Evolutionary conservation across 2,329 filamentous ascomycete species (phyloP).

Genomic region (Mariannaea sp.): DNA sequence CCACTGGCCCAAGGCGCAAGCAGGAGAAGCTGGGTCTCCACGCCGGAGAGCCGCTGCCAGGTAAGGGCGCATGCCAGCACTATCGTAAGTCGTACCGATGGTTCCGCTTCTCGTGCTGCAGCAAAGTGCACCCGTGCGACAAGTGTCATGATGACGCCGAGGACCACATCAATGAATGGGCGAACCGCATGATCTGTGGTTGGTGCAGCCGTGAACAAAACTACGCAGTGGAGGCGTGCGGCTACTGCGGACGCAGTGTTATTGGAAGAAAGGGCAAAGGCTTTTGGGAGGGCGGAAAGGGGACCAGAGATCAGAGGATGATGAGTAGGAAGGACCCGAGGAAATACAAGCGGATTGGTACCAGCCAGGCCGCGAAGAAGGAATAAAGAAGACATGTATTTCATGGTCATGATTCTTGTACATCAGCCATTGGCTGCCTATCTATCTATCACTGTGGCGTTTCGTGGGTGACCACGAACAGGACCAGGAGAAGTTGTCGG

Average conservation of each 20-base stretch:
- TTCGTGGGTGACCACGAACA: not conserved
- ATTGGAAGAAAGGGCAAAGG: constrained; percentile 69
- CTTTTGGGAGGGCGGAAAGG: constrained; percentile 88
- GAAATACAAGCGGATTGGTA: constrained; percentile 68
- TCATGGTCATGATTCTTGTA: not conserved
- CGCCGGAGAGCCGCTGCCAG: constrained; percentile 60
- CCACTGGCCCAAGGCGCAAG: constrained; percentile 50
- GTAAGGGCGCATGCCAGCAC: constrained; percentile 59
- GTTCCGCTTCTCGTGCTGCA: constrained; percentile 69
- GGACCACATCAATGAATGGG: constrained; percentile 79
- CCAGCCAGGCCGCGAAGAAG: constrained; percentile 28
- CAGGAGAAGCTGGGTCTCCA: constrained; percentile 61
- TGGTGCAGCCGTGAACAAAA: constrained; percentile 81
- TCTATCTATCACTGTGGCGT: not conserved
- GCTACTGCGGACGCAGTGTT: constrained; percentile 71
- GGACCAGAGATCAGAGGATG: constrained; percentile 70
- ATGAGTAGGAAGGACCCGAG: constrained; percentile 80
- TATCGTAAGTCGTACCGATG: constrained; percentile 65
- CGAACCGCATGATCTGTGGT: constrained; percentile 82
- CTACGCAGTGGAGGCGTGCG: constrained; percentile 76
- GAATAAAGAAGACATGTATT: not conserved
- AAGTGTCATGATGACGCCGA: constrained; percentile 75
- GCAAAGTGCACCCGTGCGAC: constrained; percentile 64
- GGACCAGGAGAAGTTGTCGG: not conserved
- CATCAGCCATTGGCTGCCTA: too few relatives aligned